These are phyloP conservation scores for Orychophragmus violaceus DNA, from an alignment of 345 rosid species.

Conservation along the genomic window DNA sequence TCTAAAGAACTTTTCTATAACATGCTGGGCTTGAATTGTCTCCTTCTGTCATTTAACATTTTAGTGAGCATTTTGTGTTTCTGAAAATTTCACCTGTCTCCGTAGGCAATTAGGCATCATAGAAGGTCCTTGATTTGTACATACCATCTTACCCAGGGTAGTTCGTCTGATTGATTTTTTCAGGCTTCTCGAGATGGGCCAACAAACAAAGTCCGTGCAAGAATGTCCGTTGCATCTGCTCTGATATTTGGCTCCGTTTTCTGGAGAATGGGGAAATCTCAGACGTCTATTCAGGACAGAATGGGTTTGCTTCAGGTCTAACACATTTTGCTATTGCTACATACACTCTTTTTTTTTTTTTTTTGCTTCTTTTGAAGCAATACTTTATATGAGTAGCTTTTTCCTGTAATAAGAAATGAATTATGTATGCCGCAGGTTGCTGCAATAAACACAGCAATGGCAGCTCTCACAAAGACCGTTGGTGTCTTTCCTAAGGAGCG, in stretches of 20 bases:
- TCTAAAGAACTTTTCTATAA: conserved; percentile 2
- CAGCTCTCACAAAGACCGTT: conserved; percentile 96
- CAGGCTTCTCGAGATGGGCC: conserved; percentile 98
- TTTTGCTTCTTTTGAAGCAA: background rate
- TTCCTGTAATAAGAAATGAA: background rate
- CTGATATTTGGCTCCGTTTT: conserved; percentile 97
- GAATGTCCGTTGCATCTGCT: conserved; percentile 97
- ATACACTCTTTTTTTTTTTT: background rate
- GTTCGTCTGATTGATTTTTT: conserved; percentile 18
- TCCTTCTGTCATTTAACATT: background rate
- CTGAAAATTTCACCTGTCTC: background rate
- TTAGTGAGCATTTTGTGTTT: background rate
- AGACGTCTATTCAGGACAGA: conserved; percentile 92
- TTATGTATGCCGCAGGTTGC: conserved; percentile 55
- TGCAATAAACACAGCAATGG: conserved; percentile 99
- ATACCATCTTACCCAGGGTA: background rate
- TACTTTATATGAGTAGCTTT: background rate
- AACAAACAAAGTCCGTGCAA: conserved; percentile 91
- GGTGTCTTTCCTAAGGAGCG: conserved; percentile 98
- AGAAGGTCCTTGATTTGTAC: background rate
- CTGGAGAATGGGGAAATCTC: conserved; percentile 96
- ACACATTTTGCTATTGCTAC: conserved; percentile 1
- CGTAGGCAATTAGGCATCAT: background rate
- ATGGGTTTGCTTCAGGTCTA: conserved; percentile 97
- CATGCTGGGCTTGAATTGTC: background rate